Percentiles rank a stretch among this genome's conserved stretches.
phyloP scores from a whole-genome alignment of 2,329 filamentous ascomycete genomes.

The Sphaerostilbella broomeana region DNA sequence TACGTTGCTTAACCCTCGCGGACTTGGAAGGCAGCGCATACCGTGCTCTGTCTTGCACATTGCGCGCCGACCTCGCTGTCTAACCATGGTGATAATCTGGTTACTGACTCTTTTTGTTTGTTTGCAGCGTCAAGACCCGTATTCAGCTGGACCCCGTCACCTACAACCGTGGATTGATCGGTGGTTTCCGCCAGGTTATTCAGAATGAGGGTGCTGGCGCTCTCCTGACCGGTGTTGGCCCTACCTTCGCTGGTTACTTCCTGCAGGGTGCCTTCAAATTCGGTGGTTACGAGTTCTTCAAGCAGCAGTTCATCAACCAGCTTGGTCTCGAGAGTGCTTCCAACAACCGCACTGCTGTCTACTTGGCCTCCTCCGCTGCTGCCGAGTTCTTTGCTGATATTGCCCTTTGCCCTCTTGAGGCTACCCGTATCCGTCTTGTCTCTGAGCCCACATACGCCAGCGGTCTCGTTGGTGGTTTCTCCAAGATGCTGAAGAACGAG shows the following conservation, averaged over 20 bases:
- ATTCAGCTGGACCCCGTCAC: conserved; percentile 87
- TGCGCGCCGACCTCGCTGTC: too few relatives aligned
- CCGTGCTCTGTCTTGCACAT: too few relatives aligned
- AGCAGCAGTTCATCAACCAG: conserved; percentile 78
- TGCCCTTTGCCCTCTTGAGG: conserved; percentile 85
- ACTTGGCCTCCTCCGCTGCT: conserved; percentile 62
- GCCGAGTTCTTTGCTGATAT: conserved; percentile 70
- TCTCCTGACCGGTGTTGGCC: conserved; percentile 78
- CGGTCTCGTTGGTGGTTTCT: conserved; percentile 71
- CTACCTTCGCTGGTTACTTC: conserved; percentile 86
- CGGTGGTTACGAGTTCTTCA: conserved; percentile 94
- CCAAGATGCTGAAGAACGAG: conserved; percentile 77
- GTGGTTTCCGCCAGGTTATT: conserved; percentile 81
- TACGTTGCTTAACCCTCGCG: conserved; percentile 49
- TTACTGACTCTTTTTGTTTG: conserved; percentile 17
- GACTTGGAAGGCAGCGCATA: too few relatives aligned
- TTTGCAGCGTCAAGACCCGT: conserved; percentile 79
- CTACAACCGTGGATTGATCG: conserved; percentile 83
- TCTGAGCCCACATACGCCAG: conserved; percentile 79
- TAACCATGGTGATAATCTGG: conserved; percentile 2
- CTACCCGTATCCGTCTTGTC: conserved; percentile 88
- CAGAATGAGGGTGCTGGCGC: conserved; percentile 78
- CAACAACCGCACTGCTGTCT: conserved; percentile 75
- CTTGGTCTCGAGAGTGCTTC: conserved; percentile 71
- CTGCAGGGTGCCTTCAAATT: conserved; percentile 91